phyloP scores from a whole-genome alignment of 441 rosid species.

The Arabidopsis hybrid region DNA sequence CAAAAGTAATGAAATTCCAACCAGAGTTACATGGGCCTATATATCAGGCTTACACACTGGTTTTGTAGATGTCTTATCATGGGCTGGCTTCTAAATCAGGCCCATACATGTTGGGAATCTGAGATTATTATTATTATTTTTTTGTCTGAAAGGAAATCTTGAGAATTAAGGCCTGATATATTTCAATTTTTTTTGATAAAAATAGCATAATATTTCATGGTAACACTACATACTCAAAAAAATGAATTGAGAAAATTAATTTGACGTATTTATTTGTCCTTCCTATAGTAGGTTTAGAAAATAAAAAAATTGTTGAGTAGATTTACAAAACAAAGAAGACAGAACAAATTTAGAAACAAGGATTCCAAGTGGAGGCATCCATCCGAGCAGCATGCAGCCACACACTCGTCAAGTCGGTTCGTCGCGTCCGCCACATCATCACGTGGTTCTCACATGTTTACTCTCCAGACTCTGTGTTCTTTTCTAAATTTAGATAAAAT shows the following conservation, averaged over 20 bases:
- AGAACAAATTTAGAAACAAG: background rate
- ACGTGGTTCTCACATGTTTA: conserved; percentile 18
- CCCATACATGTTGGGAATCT: background rate
- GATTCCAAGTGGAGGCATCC: conserved; percentile 33
- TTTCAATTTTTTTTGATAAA: no score
- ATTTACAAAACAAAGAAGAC: conserved; percentile 1
- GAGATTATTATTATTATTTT: no score
- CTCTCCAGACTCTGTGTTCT: background rate
- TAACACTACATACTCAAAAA: no score
- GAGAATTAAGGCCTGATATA: no score
- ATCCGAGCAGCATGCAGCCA: conserved; percentile 37
- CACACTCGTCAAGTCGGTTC: conserved; percentile 39
- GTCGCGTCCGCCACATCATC: conserved; percentile 39
- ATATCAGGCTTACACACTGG: background rate
- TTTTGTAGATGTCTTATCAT: background rate
- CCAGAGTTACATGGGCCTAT: background rate
- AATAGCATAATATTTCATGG: no score
- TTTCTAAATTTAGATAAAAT: background rate
- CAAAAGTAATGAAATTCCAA: background rate
- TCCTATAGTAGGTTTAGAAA: no score
- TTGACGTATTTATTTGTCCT: no score
- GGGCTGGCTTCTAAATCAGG: conserved; percentile 5
- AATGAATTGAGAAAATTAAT: no score
- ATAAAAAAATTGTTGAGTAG: no score
- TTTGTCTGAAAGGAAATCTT: no score